phyloP scores from a whole-genome alignment of 2,329 filamentous ascomycete genomes.

The Ceratocystis eucalypticola region DNA sequence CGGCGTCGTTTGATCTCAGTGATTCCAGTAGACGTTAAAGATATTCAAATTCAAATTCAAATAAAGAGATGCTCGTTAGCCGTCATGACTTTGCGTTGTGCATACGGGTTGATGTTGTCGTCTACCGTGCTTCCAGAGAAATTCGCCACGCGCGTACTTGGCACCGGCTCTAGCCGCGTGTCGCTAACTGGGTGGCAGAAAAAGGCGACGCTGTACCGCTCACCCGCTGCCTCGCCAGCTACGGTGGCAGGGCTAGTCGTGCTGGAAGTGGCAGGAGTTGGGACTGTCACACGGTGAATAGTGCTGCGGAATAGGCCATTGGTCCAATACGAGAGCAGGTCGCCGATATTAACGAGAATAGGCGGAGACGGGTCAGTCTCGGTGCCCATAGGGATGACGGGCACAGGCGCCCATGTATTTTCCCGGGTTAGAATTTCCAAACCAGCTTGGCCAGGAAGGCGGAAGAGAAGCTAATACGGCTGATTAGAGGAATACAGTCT shows the following conservation, averaged over 20 bases:
- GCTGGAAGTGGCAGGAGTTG: constrained; percentile 20
- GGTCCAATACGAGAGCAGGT: constrained; percentile 74
- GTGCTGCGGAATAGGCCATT: constrained; percentile 75
- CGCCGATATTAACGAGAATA: constrained; percentile 65
- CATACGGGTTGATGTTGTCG: constrained; percentile 34
- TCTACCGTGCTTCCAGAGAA: constrained; percentile 27
- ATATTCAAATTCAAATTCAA: too few species aligned
- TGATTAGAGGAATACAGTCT: neutral
- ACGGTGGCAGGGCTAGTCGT: neutral
- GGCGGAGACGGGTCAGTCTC: constrained; percentile 49
- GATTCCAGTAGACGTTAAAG: too few species aligned
- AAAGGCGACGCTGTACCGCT: constrained; percentile 53
- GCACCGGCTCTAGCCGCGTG: constrained; percentile 42
- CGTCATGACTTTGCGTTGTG: constrained; percentile 43
- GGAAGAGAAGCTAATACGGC: constrained; percentile 57
- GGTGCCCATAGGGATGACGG: constrained; percentile 49
- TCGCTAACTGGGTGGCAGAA: constrained; percentile 51
- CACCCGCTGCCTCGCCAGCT: constrained; percentile 27
- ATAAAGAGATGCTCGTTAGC: constrained; percentile 51
- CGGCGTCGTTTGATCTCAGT: too few species aligned
- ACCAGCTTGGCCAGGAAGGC: constrained; percentile 69
- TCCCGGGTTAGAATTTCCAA: constrained; percentile 61
- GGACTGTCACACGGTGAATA: constrained; percentile 75
- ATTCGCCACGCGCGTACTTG: constrained; percentile 42
- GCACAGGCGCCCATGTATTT: constrained; percentile 47